Percentiles rank a stretch among this genome's conserved stretches.
phyloP scores from a whole-genome alignment of 2,329 filamentous ascomycete species.

The Monosporascus sp. region DNA sequence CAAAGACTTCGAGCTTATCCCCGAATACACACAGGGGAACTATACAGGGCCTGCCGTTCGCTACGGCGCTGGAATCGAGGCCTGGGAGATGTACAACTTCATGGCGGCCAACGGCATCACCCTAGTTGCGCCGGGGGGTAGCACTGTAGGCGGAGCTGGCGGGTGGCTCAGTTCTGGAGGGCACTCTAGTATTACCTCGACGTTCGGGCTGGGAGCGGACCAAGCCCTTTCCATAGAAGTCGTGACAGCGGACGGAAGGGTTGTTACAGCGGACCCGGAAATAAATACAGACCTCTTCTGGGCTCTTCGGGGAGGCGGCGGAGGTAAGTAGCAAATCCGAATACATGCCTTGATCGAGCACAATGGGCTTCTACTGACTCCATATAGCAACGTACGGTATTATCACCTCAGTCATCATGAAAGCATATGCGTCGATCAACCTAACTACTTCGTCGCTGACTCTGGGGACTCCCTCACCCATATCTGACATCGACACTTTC shows the following conservation, averaged over 20 bases:
- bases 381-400: slow-evolving; percentile 23
- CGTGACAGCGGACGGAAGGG: slow-evolving; percentile 40
- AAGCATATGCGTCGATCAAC: slow-evolving; percentile 21
- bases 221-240: slow-evolving; percentile 44
- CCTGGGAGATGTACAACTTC: slow-evolving; percentile 27
- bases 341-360: too few species aligned
- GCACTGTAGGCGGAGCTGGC: slow-evolving; percentile 35
- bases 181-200: slow-evolving; percentile 40
- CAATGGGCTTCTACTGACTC: not conserved
- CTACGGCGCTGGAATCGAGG: slow-evolving; percentile 32
- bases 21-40: slow-evolving; percentile 22
- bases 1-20: slow-evolving; percentile 34
- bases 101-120: slow-evolving; percentile 24
- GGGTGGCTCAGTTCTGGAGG: slow-evolving; percentile 49
- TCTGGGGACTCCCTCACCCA: slow-evolving; percentile 8
- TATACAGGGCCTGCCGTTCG: slow-evolving; percentile 32
- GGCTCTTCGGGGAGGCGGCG: slow-evolving; percentile 48
- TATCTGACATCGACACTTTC: slow-evolving; percentile 17
- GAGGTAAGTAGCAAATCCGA: slow-evolving; percentile 25
- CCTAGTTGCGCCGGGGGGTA: slow-evolving; percentile 26
- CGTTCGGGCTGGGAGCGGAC: slow-evolving; percentile 46
- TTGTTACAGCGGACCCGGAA: slow-evolving; percentile 39
- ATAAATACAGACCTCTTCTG: slow-evolving; percentile 49
- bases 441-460: slow-evolving; percentile 16
- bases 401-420: slow-evolving; percentile 26